These are phyloP conservation scores for Backusella circina DNA, from an alignment of 192 early-diverging fungal genomes.

Conservation along the genomic window DNA sequence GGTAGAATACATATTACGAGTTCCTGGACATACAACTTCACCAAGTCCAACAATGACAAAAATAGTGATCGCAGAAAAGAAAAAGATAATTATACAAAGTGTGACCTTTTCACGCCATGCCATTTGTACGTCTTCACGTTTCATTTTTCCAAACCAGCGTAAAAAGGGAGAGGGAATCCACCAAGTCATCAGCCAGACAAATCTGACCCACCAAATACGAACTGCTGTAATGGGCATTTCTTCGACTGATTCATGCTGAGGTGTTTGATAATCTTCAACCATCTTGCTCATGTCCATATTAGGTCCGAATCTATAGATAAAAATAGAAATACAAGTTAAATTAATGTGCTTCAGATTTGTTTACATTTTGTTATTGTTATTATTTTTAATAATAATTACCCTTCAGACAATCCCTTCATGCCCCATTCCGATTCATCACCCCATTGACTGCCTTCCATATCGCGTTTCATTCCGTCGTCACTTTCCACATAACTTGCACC, in stretches of 20 bases:
- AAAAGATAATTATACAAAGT: constrained; percentile 81
- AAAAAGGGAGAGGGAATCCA: constrained; percentile 71
- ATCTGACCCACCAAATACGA: constrained; percentile 68
- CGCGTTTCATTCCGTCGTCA: constrained; percentile 38
- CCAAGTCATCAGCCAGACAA: constrained; percentile 87
- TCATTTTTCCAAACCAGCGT: constrained; percentile 70
- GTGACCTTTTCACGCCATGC: constrained; percentile 95
- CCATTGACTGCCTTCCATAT: constrained; percentile 40
- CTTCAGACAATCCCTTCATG: constrained; percentile 35
- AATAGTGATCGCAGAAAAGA: constrained; percentile 72
- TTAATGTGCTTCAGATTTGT: not conserved
- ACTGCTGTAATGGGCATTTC: constrained; percentile 47
- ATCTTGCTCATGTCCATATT: constrained; percentile 43
- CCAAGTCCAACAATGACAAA: constrained; percentile 91
- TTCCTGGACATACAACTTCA: constrained; percentile 80
- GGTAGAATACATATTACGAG: constrained; percentile 55
- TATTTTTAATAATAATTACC: constrained; percentile 27
- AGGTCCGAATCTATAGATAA: constrained; percentile 31
- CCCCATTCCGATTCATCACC: constrained; percentile 46
- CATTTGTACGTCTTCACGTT: constrained; percentile 90
- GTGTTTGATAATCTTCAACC: constrained; percentile 37
- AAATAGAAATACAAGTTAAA: not conserved
- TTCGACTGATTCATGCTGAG: constrained; percentile 48
- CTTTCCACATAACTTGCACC: constrained; percentile 34
- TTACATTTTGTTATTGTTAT: not conserved